A percentile compares a stretch with the other conserved stretches of the same genome.
Evolutionary conservation across 1,284 basidiomycete genomes (phyloP).

Genomic region (Ustilago loliicola): DNA sequence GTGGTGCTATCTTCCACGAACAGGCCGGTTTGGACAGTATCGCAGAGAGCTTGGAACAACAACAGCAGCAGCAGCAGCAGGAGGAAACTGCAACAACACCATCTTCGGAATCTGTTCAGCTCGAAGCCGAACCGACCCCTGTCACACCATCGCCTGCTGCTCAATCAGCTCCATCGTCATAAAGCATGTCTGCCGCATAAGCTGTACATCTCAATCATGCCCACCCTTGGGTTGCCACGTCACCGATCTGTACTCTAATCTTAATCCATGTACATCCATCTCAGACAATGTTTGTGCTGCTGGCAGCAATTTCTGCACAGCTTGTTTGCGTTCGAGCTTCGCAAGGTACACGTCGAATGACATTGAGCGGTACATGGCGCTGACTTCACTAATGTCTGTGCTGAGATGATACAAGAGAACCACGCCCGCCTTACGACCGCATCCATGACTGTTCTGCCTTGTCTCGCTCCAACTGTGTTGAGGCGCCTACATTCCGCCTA

Average conservation of each 20-base stretch:
- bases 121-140: constrained; percentile 7
- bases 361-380: background rate
- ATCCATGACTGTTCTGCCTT: background rate
- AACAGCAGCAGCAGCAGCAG: constrained; percentile 23
- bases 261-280: background rate
- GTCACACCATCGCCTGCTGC: constrained; percentile 11
- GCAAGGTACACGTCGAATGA: background rate
- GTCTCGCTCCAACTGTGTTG: background rate
- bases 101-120: constrained; percentile 2
- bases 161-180: constrained; percentile 18
- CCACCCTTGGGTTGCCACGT: too few relatives aligned
- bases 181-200: background rate
- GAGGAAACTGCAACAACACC: background rate
- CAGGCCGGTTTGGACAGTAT: constrained; percentile 29
- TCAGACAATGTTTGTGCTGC: background rate
- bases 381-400: background rate
- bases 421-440: background rate
- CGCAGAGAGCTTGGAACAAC: constrained; percentile 15
- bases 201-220: background rate
- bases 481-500: background rate
- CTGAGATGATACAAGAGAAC: background rate
- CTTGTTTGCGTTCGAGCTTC: background rate
- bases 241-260: constrained; percentile 6
- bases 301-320: background rate
- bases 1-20: constrained; percentile 65